A percentile compares a stretch with the other conserved stretches of the same genome.
Conservation (phyloP, 2,329 filamentous ascomycete genomes). For the Boeremia lycopersici region DNA sequence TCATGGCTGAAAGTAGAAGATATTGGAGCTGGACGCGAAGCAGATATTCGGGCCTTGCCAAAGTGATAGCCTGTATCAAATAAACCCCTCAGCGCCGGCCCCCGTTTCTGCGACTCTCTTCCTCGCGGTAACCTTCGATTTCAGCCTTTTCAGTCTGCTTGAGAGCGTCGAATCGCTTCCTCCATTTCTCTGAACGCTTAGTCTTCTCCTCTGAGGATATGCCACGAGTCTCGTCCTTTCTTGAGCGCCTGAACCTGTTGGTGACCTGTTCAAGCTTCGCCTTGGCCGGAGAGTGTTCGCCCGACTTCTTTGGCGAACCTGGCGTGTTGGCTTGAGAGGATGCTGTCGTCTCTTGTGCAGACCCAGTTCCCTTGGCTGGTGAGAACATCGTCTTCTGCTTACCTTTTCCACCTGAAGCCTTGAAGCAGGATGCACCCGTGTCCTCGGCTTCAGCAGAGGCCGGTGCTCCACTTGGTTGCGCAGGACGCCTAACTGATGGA, state of each 20-base stretch:
- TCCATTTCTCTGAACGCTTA: constrained; percentile 45
- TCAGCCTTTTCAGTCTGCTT: constrained; percentile 38
- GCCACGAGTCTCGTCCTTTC: constrained; percentile 43
- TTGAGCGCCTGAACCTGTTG: constrained; percentile 51
- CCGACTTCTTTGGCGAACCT: constrained; percentile 44
- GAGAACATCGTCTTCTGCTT: constrained; percentile 40
- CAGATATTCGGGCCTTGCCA: background rate
- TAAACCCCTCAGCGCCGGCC: constrained; percentile 2
- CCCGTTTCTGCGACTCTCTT: constrained; percentile 11
- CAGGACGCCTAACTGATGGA: constrained; percentile 11
- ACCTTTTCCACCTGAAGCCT: constrained; percentile 33
- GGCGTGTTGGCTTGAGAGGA: constrained; percentile 34
- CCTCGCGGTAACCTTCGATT: constrained; percentile 29
- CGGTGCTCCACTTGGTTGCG: constrained; percentile 1
- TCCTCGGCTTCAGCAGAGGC: constrained; percentile 24
- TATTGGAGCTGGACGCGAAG: background rate
- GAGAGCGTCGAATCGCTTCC: constrained; percentile 42
- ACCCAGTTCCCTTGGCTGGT: constrained; percentile 27
- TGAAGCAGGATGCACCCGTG: constrained; percentile 41
- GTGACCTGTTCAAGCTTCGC: constrained; percentile 55
- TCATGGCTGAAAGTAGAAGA: background rate
- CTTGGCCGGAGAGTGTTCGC: constrained; percentile 52
- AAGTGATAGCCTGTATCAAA: background rate
- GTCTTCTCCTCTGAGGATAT: constrained; percentile 48
- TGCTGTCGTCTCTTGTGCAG: constrained; percentile 20